Evolutionary conservation across 1,139 yeast genomes (phyloP), one percentile per base, ranked within the genome.

Genomic region (Debaryomycetaceae sp.): DNA sequence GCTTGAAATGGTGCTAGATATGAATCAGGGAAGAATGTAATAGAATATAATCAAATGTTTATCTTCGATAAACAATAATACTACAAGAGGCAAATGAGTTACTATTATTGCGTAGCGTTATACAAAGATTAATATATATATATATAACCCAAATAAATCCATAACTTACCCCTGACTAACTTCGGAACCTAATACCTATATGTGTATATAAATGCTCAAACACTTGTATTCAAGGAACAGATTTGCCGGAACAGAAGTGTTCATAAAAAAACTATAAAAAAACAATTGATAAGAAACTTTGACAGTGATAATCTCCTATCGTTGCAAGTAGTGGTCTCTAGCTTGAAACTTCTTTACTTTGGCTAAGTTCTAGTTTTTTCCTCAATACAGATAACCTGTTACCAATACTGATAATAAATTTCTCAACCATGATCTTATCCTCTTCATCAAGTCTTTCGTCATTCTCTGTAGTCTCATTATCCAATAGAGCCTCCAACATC

Each of bases 401-500:
- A 9, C 89, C 86, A 52, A 87, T 85, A 60, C 90, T 83, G 43
- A 80, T 79, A 50, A 86, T 82, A 55, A 86, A 87, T 62, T 83
- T 84, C 57, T 84, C 89, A 45, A 91, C 88, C 68, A 87, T 84
- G 35, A 75, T 78, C 45, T 72, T 72, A 60, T 91, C 97, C 41
- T 85, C 89, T 7, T 68, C 75, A 57, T 87, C 95, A 49, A 90
- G 68, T 44, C 65, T 69, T 41, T 67, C 68, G 13, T 62, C 63
- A 22, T 63, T 64, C 22, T 66, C 63, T 8, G 56, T 41, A 9
- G 48, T 39, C 24, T 79, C 83, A 43, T 75, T 80, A 50, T 84
- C 90, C 41, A 90, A 66, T 37, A 91, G 69, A 1, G 96, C 89
- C 59, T 89, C 95, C 56, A 93, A 69, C 97, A 93, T 88, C 97